Conservation (phyloP, 164 flowering plant genomes). For the Magnolia officinalis region DNA sequence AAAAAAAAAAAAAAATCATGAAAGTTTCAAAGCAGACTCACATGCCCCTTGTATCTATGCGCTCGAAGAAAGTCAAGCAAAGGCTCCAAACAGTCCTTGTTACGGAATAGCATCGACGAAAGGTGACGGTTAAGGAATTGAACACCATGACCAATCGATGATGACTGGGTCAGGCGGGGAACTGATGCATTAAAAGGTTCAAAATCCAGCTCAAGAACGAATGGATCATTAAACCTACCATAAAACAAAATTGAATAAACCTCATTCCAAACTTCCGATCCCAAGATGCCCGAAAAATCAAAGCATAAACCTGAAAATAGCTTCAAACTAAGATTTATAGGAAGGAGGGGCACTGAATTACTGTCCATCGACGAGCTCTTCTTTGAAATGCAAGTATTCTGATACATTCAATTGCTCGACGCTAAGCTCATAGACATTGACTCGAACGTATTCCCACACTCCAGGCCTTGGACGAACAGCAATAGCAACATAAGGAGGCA, state of each 20-base stretch:
- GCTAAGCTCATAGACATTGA: constrained; percentile 74
- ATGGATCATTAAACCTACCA: constrained; percentile 36
- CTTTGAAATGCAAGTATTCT: constrained; percentile 83
- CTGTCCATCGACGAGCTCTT: constrained; percentile 70
- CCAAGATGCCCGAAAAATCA: background rate
- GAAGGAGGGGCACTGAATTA: constrained; percentile 21
- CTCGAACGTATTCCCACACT: constrained; percentile 95
- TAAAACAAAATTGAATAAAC: background rate
- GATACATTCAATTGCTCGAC: constrained; percentile 80
- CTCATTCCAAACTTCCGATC: background rate
- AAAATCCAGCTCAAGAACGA: constrained; percentile 82
- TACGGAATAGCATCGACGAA: constrained; percentile 82
- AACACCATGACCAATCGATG: constrained; percentile 94
- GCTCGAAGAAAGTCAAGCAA: constrained; percentile 79
- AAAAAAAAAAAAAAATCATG: background rate
- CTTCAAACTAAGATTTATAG: background rate
- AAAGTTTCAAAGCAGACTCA: constrained; percentile 29
- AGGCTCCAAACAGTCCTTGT: constrained; percentile 83
- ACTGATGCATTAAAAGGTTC: constrained; percentile 87
- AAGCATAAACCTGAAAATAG: background rate
- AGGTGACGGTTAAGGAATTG: constrained; percentile 96
- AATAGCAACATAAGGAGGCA: constrained; percentile 92
- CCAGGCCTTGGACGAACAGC: constrained; percentile 97
- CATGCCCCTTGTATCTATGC: constrained; percentile 79
- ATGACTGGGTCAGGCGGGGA: constrained; percentile 77